A percentile compares a stretch with the other conserved stretches of the same genome.
Conservation (phyloP, 106 monocot species). For the Narthecium ossifragum region DNA sequence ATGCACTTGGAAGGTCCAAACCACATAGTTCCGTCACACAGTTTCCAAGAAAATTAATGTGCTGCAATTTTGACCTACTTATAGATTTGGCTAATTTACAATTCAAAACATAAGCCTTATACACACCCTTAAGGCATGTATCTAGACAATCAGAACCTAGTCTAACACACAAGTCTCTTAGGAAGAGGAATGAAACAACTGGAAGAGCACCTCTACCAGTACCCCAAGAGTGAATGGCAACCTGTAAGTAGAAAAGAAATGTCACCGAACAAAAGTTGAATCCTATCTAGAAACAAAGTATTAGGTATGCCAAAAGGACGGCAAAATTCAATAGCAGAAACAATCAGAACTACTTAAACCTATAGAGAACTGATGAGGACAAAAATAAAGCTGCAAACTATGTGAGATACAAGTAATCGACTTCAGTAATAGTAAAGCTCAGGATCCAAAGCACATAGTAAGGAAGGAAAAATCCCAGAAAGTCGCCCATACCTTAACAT, state of each 20-base stretch:
- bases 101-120: slow-evolving; percentile 86
- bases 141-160: slow-evolving; percentile 93
- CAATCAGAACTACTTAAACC: not conserved
- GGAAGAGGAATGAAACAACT: slow-evolving; percentile 82
- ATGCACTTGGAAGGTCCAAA: slow-evolving; percentile 64
- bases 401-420: not conserved
- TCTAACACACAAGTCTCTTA: slow-evolving; percentile 80
- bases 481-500: slow-evolving; percentile 53
- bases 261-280: not conserved
- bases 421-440: not conserved
- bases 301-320: too few relatives aligned
- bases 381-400: not conserved
- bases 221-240: slow-evolving; percentile 79
- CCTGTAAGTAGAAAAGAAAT: slow-evolving; percentile 28
- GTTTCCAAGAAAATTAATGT: slow-evolving; percentile 90
- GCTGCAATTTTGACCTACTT: slow-evolving; percentile 65
- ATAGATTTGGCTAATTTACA: slow-evolving; percentile 77
- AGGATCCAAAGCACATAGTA: not conserved
- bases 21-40: slow-evolving; percentile 85
- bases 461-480: not conserved
- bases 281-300: too few relatives aligned
- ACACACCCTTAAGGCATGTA: slow-evolving; percentile 76
- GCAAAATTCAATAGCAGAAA: not conserved
- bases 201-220: slow-evolving; percentile 79
- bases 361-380: not conserved